Percentiles rank a stretch among this genome's conserved stretches.
phyloP scores from a whole-genome alignment of 192 early-diverging fungal genomes.

The Rhizophagus clarus region DNA sequence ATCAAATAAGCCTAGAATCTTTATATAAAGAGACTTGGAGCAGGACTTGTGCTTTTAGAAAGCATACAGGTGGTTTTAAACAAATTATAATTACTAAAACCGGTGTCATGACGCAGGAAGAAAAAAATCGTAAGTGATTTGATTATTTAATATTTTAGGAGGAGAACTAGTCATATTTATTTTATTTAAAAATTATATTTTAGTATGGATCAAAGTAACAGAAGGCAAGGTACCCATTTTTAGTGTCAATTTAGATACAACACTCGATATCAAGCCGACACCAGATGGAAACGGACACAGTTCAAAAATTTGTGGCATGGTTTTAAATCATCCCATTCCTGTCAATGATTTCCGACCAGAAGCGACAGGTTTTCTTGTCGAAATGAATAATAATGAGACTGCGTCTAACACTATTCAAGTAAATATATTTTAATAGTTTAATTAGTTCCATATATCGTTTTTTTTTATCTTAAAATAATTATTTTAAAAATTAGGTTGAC shows the following conservation, averaged over 20 bases:
- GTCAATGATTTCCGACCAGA: neutral
- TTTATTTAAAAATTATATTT: neutral
- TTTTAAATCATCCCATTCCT: slow-evolving; percentile 26
- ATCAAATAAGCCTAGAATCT: neutral
- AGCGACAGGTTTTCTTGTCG: slow-evolving; percentile 11
- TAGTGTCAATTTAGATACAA: slow-evolving; percentile 4
- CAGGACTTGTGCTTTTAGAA: neutral
- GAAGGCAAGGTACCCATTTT: neutral
- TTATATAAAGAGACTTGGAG: neutral
- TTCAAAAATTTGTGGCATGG: slow-evolving; percentile 18
- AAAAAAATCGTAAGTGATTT: slow-evolving; percentile 4
- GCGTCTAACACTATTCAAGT: slow-evolving; percentile 21
- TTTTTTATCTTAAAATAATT: too few relatives aligned
- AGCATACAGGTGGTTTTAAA: neutral
- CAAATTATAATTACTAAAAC: slow-evolving; percentile 3
- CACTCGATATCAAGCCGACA: neutral
- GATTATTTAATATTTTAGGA: too few relatives aligned
- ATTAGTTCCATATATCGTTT: too few relatives aligned
- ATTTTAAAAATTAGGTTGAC: neutral
- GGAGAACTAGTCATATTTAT: neutral
- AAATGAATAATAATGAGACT: neutral
- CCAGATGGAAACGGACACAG: neutral
- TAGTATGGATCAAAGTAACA: slow-evolving; percentile 16
- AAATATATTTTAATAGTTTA: neutral
- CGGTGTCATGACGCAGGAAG: slow-evolving; percentile 12